A percentile compares a stretch with the other conserved stretches of the same genome.
These are phyloP conservation scores for Trypanosoma congolense DNA, from an alignment of 208 protist genomes.

Conservation along the genomic window DNA sequence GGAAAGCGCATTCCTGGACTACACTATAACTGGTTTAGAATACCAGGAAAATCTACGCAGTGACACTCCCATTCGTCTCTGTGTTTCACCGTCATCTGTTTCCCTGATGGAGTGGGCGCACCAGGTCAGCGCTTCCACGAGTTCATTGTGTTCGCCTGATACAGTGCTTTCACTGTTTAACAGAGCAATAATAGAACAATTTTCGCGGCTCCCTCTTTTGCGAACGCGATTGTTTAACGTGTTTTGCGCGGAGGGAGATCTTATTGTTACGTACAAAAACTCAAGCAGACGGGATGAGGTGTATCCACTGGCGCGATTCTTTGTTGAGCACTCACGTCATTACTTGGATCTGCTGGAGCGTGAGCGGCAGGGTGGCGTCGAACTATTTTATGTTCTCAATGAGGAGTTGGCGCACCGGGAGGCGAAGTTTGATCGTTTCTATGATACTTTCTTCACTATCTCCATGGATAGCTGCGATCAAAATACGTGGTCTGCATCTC, in stretches of 20 bases:
- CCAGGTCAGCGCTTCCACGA: constrained; percentile 31
- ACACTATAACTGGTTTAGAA: constrained; percentile 67
- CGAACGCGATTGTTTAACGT: constrained; percentile 58
- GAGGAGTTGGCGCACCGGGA: constrained; percentile 56
- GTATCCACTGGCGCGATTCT: constrained; percentile 64
- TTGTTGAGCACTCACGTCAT: constrained; percentile 63
- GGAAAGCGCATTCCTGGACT: constrained; percentile 76
- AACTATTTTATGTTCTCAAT: constrained; percentile 69
- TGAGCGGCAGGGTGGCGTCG: constrained; percentile 56
- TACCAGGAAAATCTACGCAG: constrained; percentile 71
- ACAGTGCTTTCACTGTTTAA: constrained; percentile 62
- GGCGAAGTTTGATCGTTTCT: constrained; percentile 53
- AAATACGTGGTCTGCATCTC: constrained; percentile 55
- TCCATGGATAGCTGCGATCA: neutral
- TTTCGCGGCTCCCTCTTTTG: constrained; percentile 64
- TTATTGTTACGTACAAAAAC: constrained; percentile 68
- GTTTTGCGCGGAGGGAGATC: constrained; percentile 72
- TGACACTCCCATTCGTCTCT: constrained; percentile 45
- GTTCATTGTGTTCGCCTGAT: constrained; percentile 27
- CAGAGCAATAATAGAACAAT: constrained; percentile 74
- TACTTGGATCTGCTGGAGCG: constrained; percentile 69
- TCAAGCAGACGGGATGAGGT: constrained; percentile 44
- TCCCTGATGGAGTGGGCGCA: constrained; percentile 52
- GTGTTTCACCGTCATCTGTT: constrained; percentile 37
- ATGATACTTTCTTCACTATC: constrained; percentile 16